A percentile compares a stretch with the other conserved stretches of the same genome.
These are phyloP conservation scores for Rubia yunnanensis DNA, from an alignment of 257 asterid genomes.

Conservation along the genomic window DNA sequence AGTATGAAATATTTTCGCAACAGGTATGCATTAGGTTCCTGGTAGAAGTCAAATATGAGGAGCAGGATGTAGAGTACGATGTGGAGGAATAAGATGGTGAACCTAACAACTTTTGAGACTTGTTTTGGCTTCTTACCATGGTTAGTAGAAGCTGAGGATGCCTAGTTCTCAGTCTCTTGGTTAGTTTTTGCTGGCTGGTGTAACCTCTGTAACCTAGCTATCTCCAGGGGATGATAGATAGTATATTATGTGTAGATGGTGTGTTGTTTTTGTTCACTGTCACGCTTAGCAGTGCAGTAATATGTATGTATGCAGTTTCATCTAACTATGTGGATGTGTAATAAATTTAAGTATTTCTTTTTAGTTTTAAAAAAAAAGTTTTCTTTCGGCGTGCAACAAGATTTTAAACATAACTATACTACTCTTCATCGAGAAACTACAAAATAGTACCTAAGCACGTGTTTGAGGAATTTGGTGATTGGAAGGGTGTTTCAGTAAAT, in stretches of 20 bases:
- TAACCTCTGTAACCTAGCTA: not conserved
- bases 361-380: too few species aligned
- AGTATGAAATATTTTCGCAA: too few species aligned
- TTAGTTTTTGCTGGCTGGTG: not conserved
- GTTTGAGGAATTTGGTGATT: too few species aligned
- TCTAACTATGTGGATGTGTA: not conserved
- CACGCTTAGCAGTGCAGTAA: not conserved
- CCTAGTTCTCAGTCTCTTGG: not conserved
- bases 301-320: not conserved
- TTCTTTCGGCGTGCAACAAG: too few species aligned
- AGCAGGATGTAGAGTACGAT: constrained; percentile 46
- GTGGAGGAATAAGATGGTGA: constrained; percentile 16
- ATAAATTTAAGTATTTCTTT: not conserved
- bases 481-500: too few species aligned
- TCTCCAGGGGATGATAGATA: not conserved
- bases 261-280: not conserved
- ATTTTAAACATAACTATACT: too few species aligned
- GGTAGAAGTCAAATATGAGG: constrained; percentile 74
- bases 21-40: constrained; percentile 72
- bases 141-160: not conserved
- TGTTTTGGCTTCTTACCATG: constrained; percentile 16
- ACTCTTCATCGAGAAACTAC: too few species aligned
- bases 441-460: too few species aligned
- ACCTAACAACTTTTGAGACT: too few species aligned
- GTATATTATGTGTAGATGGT: not conserved